Conservation (phyloP, 2,329 filamentous ascomycete species). For the Didymella segeticola region DNA sequence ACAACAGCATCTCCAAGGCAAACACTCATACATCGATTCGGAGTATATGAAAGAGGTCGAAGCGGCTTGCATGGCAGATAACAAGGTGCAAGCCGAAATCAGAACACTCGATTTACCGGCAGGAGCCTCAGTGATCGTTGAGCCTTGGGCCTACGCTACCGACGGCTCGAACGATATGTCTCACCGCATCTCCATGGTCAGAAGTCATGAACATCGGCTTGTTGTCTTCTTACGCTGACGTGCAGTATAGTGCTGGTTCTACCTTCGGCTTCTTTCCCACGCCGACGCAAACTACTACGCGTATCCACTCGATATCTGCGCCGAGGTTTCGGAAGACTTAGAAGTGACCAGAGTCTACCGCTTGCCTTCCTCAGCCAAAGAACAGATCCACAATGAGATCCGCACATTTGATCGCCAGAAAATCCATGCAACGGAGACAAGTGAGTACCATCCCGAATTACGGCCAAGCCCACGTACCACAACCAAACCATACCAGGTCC, state of each 20-base stretch:
- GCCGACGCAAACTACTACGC: constrained; percentile 64
- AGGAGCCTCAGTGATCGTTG: constrained; percentile 56
- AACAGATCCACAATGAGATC: constrained; percentile 46
- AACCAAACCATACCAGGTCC: constrained; percentile 28
- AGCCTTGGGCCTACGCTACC: constrained; percentile 64
- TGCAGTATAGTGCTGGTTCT: constrained; percentile 46
- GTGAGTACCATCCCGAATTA: constrained; percentile 36
- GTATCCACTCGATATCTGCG: constrained; percentile 62
- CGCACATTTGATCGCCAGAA: constrained; percentile 53
- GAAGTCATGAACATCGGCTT: background rate
- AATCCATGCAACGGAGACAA: constrained; percentile 43
- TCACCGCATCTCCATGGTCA: constrained; percentile 58
- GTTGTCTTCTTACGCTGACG: background rate
- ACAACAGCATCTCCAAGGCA: constrained; percentile 48
- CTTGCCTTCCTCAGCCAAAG: constrained; percentile 53
- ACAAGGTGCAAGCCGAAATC: constrained; percentile 54
- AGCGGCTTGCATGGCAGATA: constrained; percentile 54
- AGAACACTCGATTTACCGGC: constrained; percentile 49
- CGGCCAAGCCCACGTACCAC: constrained; percentile 18
- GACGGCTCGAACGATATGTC: constrained; percentile 62
- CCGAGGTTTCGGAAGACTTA: constrained; percentile 59
- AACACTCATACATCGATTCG: constrained; percentile 58
- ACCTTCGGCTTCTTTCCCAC: constrained; percentile 49
- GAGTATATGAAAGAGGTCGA: constrained; percentile 59
- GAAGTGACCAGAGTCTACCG: constrained; percentile 59